Conservation (phyloP, 768 basidiomycete species). For the Suillus hirtellus region DNA sequence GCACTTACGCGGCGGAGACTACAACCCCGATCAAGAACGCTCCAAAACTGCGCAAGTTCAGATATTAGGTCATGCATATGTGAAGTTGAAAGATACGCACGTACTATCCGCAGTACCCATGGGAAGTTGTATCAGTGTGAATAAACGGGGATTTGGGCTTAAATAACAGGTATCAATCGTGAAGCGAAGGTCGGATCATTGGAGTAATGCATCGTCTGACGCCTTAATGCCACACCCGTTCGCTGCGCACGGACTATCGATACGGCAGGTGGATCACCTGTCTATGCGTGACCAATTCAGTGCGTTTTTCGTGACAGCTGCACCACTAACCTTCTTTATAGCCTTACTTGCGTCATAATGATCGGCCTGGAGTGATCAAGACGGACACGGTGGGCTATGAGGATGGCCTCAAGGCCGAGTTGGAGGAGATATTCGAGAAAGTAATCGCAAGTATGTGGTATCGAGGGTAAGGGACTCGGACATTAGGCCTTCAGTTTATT, state of each 20-base stretch:
- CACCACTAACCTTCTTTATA: neutral
- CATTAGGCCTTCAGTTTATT: too few relatives aligned
- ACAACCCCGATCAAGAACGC: conserved; percentile 49
- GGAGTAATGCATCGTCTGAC: neutral
- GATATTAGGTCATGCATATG: neutral
- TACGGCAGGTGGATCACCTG: neutral
- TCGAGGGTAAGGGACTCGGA: too few relatives aligned
- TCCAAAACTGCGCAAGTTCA: conserved; percentile 37
- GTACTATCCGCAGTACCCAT: conserved; percentile 27
- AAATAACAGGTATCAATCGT: neutral
- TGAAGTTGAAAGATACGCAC: conserved; percentile 19
- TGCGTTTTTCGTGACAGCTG: neutral
- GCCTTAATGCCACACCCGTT: neutral
- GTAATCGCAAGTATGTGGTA: too few relatives aligned
- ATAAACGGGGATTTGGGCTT: neutral
- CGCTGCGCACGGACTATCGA: neutral
- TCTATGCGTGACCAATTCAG: neutral
- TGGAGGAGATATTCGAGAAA: neutral
- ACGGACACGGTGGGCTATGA: neutral
- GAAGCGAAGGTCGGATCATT: neutral
- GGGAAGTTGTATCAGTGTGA: neutral
- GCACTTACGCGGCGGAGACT: conserved; percentile 43
- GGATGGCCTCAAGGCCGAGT: neutral
- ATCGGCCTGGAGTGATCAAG: neutral
- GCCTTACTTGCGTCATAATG: neutral